Conservation (phyloP, 148 eudicot species). For the Rheum nobile region DNA sequence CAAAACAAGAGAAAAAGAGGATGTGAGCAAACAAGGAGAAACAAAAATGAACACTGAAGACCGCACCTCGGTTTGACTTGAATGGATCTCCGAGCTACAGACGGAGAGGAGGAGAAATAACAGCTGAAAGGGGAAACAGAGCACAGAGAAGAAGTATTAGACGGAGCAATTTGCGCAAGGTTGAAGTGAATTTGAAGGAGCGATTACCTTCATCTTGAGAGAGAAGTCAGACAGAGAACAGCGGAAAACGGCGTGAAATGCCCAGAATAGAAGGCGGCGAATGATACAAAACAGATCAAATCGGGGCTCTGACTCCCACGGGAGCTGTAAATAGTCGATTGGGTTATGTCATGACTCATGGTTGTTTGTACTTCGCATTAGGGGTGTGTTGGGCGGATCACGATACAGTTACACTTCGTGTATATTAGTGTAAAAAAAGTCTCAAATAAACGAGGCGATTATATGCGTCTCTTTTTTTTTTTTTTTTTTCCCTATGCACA, state of each 20-base stretch:
- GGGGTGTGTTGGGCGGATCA: no score
- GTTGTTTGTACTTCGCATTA: no score
- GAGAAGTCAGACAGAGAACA: no score
- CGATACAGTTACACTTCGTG: no score
- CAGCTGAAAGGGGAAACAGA: background rate
- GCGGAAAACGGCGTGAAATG: background rate
- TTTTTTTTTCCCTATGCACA: no score
- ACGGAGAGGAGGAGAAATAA: background rate
- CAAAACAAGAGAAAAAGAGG: background rate
- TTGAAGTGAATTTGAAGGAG: background rate
- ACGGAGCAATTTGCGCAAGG: background rate
- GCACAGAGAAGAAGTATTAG: background rate
- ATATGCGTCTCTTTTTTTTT: no score
- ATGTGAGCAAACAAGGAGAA: background rate
- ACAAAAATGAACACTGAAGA: background rate
- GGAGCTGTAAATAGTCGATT: background rate
- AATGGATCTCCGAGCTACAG: background rate
- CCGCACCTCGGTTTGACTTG: background rate
- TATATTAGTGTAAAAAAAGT: no score
- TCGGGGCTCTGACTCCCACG: background rate
- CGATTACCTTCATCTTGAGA: background rate
- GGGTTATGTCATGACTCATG: no score
- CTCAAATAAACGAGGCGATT: no score
- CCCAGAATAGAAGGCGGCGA: background rate
- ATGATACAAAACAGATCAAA: background rate